phyloP scores from a whole-genome alignment of 192 early-diverging fungal genomes.

The Umbelopsis isabellina region DNA sequence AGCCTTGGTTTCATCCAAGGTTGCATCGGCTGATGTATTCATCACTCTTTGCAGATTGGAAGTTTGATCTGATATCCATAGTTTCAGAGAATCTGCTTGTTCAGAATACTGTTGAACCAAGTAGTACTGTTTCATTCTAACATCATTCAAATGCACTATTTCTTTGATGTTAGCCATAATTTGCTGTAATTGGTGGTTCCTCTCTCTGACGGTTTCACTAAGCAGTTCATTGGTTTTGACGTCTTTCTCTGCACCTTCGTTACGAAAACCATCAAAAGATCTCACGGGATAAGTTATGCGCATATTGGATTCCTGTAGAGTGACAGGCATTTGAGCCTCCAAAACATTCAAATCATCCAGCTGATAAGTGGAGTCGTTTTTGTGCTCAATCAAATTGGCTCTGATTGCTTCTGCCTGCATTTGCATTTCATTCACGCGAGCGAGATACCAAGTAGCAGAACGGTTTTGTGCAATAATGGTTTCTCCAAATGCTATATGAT shows the following conservation, averaged over 20 bases:
- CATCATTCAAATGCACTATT: constrained; percentile 16
- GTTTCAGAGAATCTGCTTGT: constrained; percentile 5
- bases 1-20: background rate
- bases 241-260: constrained; percentile 2
- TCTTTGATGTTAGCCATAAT: constrained; percentile 3
- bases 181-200: constrained; percentile 10
- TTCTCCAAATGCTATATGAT: constrained; percentile 14
- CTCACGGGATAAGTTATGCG: constrained; percentile 18
- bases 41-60: background rate
- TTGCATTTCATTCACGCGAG: background rate
- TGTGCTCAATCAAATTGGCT: background rate
- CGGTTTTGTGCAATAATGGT: constrained; percentile 18
- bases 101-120: background rate
- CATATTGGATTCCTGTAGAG: background rate
- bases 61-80: constrained; percentile 3
- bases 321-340: constrained; percentile 6
- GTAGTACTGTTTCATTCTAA: background rate
- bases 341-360: constrained; percentile 20
- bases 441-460: constrained; percentile 17
- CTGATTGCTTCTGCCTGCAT: constrained; percentile 17
- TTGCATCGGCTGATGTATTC: background rate
- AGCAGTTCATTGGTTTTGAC: background rate
- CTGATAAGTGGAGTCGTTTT: background rate
- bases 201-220: constrained; percentile 8
- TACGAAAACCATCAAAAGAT: background rate